Conservation (phyloP, 2,329 filamentous ascomycete genomes). For the Pseudogymnoascus sp. region DNA sequence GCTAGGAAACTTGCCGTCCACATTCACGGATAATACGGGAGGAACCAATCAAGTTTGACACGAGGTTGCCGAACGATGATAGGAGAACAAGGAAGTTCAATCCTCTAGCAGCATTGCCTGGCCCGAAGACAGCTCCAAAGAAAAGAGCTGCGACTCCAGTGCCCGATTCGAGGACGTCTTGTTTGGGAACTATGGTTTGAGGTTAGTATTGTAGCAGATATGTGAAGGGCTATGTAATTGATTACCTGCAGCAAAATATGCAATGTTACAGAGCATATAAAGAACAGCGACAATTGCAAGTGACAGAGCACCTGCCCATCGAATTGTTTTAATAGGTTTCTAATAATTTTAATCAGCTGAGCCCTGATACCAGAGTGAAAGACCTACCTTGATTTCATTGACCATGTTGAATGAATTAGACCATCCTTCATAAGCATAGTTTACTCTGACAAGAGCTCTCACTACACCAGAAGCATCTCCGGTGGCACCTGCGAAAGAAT, state of each 20-base stretch:
- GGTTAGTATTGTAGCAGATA: neutral
- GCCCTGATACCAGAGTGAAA: neutral
- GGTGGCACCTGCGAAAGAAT: constrained; percentile 47
- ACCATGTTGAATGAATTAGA: constrained; percentile 56
- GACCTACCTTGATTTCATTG: constrained; percentile 48
- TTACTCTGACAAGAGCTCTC: constrained; percentile 52
- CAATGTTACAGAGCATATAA: constrained; percentile 55
- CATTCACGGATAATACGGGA: constrained; percentile 56
- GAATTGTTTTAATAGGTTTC: constrained; percentile 52
- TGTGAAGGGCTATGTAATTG: neutral
- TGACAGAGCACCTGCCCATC: constrained; percentile 44
- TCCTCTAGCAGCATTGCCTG: constrained; percentile 41
- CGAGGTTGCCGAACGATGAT: constrained; percentile 53
- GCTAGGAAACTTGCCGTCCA: constrained; percentile 38
- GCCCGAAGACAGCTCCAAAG: constrained; percentile 53
- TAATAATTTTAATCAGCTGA: constrained; percentile 23
- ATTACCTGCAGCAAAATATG: constrained; percentile 50
- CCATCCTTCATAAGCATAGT: constrained; percentile 53
- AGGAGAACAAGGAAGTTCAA: constrained; percentile 53
- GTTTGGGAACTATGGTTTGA: constrained; percentile 39
- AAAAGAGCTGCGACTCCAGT: constrained; percentile 52
- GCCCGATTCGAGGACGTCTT: constrained; percentile 46
- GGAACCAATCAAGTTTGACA: constrained; percentile 49
- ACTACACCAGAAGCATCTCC: constrained; percentile 42
- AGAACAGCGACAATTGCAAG: constrained; percentile 47